Evolutionary conservation across 306 rosid species (phyloP).

Genomic region (Rubus parviflorus): DNA sequence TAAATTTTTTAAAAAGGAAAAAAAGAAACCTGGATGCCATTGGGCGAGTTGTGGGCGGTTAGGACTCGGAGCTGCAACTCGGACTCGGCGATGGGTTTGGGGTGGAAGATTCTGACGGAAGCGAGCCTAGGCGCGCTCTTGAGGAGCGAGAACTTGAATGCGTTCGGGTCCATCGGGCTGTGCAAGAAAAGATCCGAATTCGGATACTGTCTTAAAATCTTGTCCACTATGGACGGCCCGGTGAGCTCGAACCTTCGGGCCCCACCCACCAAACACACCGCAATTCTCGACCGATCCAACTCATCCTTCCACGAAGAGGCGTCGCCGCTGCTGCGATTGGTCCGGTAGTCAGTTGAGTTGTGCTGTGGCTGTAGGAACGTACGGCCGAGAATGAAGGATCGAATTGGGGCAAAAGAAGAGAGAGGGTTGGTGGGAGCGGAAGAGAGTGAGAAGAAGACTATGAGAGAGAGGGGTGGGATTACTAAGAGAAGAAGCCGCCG

Average conservation of each 20-base stretch:
- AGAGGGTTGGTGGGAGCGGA: constrained; percentile 25
- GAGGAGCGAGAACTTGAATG: constrained; percentile 71
- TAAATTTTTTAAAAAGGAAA: not conserved
- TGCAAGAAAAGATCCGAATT: constrained; percentile 83
- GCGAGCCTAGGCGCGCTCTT: constrained; percentile 61
- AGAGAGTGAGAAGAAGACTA: constrained; percentile 44
- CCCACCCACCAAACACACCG: constrained; percentile 92
- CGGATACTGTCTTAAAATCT: constrained; percentile 57
- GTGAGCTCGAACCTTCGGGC: constrained; percentile 92
- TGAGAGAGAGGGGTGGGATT: constrained; percentile 46
- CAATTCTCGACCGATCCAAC: constrained; percentile 63
- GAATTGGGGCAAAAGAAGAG: constrained; percentile 29
- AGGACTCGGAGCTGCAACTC: constrained; percentile 65
- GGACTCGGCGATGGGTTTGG: constrained; percentile 55
- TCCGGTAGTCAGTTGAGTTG: not conserved
- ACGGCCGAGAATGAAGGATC: constrained; percentile 31
- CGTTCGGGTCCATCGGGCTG: constrained; percentile 56
- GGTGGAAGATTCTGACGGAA: constrained; percentile 57
- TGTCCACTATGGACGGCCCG: constrained; percentile 74
- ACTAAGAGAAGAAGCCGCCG: constrained; percentile 51
- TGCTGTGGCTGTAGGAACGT: constrained; percentile 21
- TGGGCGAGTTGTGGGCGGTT: constrained; percentile 71
- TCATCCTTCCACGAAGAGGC: constrained; percentile 35
- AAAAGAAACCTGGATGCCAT: constrained; percentile 75
- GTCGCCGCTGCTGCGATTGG: not conserved